Evolutionary conservation across 1,284 basidiomycete genomes (phyloP), one percentile per base, ranked within the genome.

Genomic region (Irpex rosettiformis): DNA sequence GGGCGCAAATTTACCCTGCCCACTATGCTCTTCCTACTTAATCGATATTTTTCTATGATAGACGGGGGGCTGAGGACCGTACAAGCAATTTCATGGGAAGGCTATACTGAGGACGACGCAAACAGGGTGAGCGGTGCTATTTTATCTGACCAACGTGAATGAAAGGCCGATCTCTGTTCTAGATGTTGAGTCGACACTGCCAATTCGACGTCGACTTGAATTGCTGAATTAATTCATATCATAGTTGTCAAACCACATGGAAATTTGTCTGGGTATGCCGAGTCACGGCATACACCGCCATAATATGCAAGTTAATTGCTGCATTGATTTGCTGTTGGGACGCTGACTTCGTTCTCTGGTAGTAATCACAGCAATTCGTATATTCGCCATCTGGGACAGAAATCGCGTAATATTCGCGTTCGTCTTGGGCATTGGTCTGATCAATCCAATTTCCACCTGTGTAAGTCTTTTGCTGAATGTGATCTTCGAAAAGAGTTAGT

Each of bases 301-400:
- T 37, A 11, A 16, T 16, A 37, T 37, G 4, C 33, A 11, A 16
- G 11, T 37, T 37, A 37, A 11, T 37, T 16, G 10, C 33, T 11
- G 4, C 33, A 37, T 37, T n/a, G n/a, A 37, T 37, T 16, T 11
- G 33, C 33, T 37, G 2, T 8, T 16, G 16, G 33, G 16, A 37
- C 11, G 13, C 2, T 33, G 3, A 8, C 29, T n/a, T 18, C 22
- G 2, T 33, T 42, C 3, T 16, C 8, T 25, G 55, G 55, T 58
- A 42, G 59, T 28, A 7, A 64, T 66, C 48, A 64, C 65, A 5
- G 62, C 65, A 1, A 43, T 66, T 6, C 59, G 64, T 3, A 58
- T 66, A 24, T 65, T 64, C 40, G 65, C 64, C 2, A 59, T 66
- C 1, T 66, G 64, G 62, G 49, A 54, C 45, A 62, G 60, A 33